phyloP scores from a whole-genome alignment of 108 stramenopile genomes.

The Cyclotella kingstonii region DNA sequence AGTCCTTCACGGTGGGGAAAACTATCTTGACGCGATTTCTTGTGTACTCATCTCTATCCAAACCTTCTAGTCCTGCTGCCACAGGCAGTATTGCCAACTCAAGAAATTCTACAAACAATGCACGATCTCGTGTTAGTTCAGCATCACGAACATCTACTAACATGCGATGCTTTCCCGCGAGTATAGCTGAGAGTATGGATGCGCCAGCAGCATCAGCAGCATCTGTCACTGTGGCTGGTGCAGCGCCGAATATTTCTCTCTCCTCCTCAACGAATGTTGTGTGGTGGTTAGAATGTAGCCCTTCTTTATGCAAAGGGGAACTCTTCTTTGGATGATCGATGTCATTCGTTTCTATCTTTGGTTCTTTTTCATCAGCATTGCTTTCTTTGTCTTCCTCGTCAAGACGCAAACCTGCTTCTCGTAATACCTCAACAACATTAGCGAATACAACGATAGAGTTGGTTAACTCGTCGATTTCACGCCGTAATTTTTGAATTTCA shows the following conservation, averaged over 20 bases:
- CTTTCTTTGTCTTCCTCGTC: constrained; percentile 43
- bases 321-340: too few relatives aligned
- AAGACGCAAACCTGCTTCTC: constrained; percentile 62
- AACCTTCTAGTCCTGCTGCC: constrained; percentile 84
- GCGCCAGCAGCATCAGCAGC: constrained; percentile 87
- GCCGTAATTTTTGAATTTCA: constrained; percentile 67
- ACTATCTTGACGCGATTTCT: constrained; percentile 88
- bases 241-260: constrained; percentile 80
- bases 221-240: constrained; percentile 82
- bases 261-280: constrained; percentile 47
- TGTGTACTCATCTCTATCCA: constrained; percentile 43
- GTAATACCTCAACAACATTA: constrained; percentile 58
- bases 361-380: too few relatives aligned
- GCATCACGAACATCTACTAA: constrained; percentile 90
- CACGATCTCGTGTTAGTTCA: constrained; percentile 72
- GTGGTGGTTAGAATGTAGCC: neutral
- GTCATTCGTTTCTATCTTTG: too few relatives aligned
- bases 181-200: constrained; percentile 74
- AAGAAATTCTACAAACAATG: constrained; percentile 81
- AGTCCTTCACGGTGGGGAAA: constrained; percentile 86
- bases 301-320: neutral
- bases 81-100: constrained; percentile 83
- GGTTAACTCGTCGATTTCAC: constrained; percentile 55
- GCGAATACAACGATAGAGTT: constrained; percentile 56
- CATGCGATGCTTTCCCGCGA: constrained; percentile 88